Conservation (phyloP, 768 basidiomycete species). For the Calocera cornea region DNA sequence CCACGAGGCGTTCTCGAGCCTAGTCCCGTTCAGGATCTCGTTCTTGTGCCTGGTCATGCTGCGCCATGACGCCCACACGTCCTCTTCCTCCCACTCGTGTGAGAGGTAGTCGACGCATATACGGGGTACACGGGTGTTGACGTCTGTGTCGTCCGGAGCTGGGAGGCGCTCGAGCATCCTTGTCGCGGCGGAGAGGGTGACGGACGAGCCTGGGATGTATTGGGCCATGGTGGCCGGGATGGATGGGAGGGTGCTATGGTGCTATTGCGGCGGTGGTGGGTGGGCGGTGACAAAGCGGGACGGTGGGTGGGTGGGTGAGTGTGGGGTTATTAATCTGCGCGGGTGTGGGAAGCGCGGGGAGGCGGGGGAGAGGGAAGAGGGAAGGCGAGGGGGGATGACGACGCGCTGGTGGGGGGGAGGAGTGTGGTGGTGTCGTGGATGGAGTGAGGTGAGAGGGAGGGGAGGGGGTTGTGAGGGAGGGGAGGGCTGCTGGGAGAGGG, state of each 20-base stretch:
- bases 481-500: background rate
- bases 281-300: background rate
- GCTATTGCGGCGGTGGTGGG: background rate
- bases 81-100: conserved; percentile 94
- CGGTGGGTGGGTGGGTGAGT: background rate
- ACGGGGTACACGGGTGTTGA: conserved; percentile 61
- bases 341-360: no score
- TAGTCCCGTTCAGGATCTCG: conserved; percentile 86
- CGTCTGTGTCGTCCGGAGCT: conserved; percentile 61
- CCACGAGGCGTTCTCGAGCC: conserved; percentile 97
- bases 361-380: background rate
- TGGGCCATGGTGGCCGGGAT: conserved; percentile 3
- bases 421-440: background rate
- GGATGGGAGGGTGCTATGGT: background rate
- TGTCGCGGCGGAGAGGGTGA: conserved; percentile 7
- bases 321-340: no score
- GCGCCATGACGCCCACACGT: conserved; percentile 97
- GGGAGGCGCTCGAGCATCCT: conserved; percentile 1
- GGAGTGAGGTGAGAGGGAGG: background rate
- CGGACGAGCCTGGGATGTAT: conserved; percentile 16
- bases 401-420: background rate
- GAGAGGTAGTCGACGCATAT: conserved; percentile 98
- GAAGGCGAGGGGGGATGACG: background rate
- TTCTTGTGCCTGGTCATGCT: conserved; percentile 98
- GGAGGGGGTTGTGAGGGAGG: background rate